A percentile compares a stretch with the other conserved stretches of the same genome.
phyloP scores from a whole-genome alignment of 495 filamentous ascomycete species.

The Daldinia grandis region DNA sequence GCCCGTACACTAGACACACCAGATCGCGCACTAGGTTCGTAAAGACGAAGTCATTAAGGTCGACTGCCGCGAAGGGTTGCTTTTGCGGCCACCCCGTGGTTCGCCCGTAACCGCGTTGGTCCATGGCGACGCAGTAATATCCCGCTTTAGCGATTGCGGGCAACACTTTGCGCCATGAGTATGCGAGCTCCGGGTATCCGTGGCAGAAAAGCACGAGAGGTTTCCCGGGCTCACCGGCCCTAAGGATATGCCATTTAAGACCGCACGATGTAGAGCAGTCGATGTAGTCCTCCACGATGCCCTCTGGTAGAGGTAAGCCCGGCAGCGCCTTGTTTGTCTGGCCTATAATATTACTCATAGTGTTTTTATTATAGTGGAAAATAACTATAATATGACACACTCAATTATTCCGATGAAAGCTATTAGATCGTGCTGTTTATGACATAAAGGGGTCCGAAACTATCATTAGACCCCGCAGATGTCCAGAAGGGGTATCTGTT shows the following conservation, averaged over 20 bases:
- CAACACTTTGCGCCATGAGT: constrained; percentile 72
- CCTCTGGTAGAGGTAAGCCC: constrained; percentile 62
- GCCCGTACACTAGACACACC: constrained; percentile 65
- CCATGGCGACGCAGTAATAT: constrained; percentile 70
- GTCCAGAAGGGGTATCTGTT: background rate
- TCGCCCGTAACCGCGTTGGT: constrained; percentile 74
- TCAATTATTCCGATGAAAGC: background rate
- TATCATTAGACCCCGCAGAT: background rate
- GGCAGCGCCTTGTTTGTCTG: constrained; percentile 35
- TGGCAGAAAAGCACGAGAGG: constrained; percentile 71
- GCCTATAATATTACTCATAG: constrained; percentile 11
- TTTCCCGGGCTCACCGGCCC: constrained; percentile 58
- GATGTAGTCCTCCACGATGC: constrained; percentile 60
- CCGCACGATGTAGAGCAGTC: constrained; percentile 55
- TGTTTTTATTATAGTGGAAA: background rate
- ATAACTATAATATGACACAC: background rate
- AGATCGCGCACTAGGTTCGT: constrained; percentile 70
- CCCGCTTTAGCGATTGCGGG: constrained; percentile 62
- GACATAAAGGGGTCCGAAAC: background rate
- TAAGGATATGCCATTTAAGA: constrained; percentile 69
- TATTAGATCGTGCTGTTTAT: background rate
- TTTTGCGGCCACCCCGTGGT: constrained; percentile 67
- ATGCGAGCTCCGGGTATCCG: constrained; percentile 74
- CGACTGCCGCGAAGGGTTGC: constrained; percentile 57
- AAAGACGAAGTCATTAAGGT: constrained; percentile 65